Conservation (phyloP, 202 grass and related monocot species). For the Carex arenaria region DNA sequence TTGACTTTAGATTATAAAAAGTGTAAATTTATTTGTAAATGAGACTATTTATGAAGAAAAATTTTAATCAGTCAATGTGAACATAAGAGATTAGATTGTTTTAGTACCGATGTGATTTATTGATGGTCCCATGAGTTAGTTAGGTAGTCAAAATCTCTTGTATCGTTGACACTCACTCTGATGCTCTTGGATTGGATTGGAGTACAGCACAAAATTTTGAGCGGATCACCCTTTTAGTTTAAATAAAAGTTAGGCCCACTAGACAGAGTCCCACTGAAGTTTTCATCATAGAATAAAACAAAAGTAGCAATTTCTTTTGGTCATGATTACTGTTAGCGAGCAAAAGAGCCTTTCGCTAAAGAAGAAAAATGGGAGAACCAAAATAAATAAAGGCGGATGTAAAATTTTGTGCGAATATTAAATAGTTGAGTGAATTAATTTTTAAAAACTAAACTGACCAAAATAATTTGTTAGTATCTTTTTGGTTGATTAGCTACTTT, state of each 20-base stretch:
- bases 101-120: background rate
- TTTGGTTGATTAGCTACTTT: no score
- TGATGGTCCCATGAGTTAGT: background rate
- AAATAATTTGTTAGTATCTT: no score
- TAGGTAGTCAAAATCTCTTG: background rate
- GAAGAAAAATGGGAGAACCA: no score
- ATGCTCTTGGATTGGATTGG: background rate
- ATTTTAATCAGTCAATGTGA: no score
- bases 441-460: no score
- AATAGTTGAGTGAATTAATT: no score
- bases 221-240: background rate
- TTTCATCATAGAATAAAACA: background rate
- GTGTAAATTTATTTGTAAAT: no score
- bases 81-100: no score
- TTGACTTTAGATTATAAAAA: no score
- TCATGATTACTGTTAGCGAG: background rate
- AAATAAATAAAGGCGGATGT: no score
- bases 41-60: no score
- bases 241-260: background rate
- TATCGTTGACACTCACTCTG: background rate
- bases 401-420: no score
- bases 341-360: background rate
- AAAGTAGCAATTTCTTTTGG: background rate
- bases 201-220: background rate
- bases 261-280: background rate